Conservation (phyloP, 257 asterid species). For the Eustoma russellianum region DNA sequence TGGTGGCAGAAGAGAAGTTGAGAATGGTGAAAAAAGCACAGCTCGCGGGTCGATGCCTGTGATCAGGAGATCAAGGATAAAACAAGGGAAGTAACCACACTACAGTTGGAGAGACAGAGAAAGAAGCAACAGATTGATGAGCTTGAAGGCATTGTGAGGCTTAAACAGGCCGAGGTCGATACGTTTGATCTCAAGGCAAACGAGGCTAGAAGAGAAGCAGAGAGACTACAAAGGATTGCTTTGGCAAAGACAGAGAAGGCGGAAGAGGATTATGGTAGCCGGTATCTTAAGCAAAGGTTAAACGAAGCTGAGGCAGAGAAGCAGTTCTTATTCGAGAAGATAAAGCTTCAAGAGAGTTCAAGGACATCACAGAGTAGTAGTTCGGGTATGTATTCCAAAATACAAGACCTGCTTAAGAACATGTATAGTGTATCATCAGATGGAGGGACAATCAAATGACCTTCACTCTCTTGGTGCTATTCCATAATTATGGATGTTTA, state of each 20-base stretch:
- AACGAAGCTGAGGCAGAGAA: constrained; percentile 97
- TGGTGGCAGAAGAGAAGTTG: constrained; percentile 78
- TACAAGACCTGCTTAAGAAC: constrained; percentile 75
- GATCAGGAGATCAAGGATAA: constrained; percentile 91
- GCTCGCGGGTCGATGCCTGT: constrained; percentile 63
- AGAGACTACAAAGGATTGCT: constrained; percentile 75
- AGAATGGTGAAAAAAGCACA: constrained; percentile 83
- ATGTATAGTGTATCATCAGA: constrained; percentile 41
- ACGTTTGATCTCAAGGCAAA: constrained; percentile 86
- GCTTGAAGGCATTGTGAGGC: constrained; percentile 77
- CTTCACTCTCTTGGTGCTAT: constrained; percentile 26
- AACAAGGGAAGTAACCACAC: constrained; percentile 61
- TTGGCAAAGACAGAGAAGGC: constrained; percentile 79
- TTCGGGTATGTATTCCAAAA: constrained; percentile 53
- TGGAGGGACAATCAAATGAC: constrained; percentile 26
- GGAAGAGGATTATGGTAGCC: constrained; percentile 81
- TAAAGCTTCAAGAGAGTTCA: constrained; percentile 80
- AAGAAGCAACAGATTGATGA: constrained; percentile 79
- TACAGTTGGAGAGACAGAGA: constrained; percentile 76
- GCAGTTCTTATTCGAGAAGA: constrained; percentile 70
- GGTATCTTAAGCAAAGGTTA: constrained; percentile 82
- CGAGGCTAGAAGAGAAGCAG: constrained; percentile 92
- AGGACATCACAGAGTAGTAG: constrained; percentile 50
- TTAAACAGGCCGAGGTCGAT: constrained; percentile 83
- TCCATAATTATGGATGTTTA: constrained; percentile 5